These are phyloP conservation scores for Chondrostereum purpureum DNA, from an alignment of 1,284 basidiomycete genomes.

Conservation along the genomic window DNA sequence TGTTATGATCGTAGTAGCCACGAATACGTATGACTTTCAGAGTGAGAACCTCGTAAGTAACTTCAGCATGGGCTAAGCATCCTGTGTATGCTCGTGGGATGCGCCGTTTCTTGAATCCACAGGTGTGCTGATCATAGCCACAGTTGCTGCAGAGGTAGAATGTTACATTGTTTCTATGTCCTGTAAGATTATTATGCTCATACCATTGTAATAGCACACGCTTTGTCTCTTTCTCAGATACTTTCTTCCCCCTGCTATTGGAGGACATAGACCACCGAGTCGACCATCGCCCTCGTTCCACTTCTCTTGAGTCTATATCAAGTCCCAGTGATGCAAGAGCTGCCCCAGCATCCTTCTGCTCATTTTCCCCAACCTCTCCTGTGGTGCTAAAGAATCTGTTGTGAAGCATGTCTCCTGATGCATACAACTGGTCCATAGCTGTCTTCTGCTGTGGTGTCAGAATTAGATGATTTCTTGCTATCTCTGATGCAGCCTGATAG, in stretches of 20 bases:
- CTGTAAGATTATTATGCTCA: not conserved
- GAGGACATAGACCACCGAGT: not conserved
- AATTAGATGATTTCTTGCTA: too few species aligned
- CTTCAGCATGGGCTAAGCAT: not conserved
- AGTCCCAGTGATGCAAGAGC: not conserved
- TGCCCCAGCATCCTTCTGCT: not conserved
- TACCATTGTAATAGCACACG: not conserved
- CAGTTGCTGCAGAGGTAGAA: not conserved
- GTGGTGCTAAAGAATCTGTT: too few species aligned
- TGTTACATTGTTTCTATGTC: too few species aligned
- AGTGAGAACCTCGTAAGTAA: not conserved
- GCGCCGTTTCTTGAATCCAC: not conserved
- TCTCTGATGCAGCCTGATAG: too few species aligned
- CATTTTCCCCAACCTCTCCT: too few species aligned
- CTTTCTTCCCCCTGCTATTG: not conserved
- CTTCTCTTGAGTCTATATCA: not conserved
- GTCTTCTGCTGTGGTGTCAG: too few species aligned
- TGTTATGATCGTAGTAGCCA: not conserved
- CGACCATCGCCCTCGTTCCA: not conserved
- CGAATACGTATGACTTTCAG: not conserved
- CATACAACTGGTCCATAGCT: too few species aligned
- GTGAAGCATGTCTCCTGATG: too few species aligned
- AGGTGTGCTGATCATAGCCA: conserved; percentile 4
- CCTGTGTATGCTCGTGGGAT: not conserved
- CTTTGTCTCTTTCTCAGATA: not conserved